These are phyloP conservation scores for Colletotrichum sojae DNA, from an alignment of 2,329 filamentous ascomycete species.

Conservation along the genomic window DNA sequence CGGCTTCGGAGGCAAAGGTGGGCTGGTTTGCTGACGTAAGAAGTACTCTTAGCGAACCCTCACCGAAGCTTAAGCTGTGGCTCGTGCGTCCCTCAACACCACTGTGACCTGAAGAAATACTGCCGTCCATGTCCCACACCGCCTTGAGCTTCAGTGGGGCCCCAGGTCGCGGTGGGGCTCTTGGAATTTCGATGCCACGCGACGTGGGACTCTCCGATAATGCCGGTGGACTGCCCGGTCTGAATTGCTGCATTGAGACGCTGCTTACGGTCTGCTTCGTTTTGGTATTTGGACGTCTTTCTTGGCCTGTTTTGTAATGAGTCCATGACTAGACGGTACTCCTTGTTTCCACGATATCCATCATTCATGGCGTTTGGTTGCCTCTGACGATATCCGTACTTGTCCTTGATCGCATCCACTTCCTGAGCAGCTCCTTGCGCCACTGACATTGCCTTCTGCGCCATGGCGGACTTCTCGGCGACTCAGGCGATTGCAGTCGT, in stretches of 20 bases:
- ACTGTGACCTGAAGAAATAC: too few relatives aligned
- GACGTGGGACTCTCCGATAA: conserved; percentile 11
- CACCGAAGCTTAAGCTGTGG: not conserved
- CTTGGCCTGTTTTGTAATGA: not conserved
- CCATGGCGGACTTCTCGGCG: conserved; percentile 42
- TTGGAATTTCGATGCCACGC: conserved; percentile 23
- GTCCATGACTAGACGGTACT: not conserved
- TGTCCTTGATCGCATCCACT: conserved; percentile 38
- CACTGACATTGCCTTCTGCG: not conserved
- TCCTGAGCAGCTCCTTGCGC: not conserved
- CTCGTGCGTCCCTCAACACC: conserved; percentile 1
- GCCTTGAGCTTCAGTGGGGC: too few relatives aligned
- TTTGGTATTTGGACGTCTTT: not conserved
- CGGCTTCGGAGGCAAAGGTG: conserved; percentile 2
- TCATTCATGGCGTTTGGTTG: conserved; percentile 15
- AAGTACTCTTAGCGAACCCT: not conserved
- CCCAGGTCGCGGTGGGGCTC: conserved; percentile 22
- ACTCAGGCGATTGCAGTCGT: conserved; percentile 59
- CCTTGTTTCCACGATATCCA: not conserved
- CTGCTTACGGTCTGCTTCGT: not conserved
- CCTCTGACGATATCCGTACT: conserved; percentile 43
- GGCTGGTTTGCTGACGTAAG: too few relatives aligned
- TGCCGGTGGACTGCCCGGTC: conserved; percentile 10
- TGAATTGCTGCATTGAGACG: not conserved
- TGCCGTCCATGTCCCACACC: not conserved